phyloP scores from a whole-genome alignment of 192 early-diverging fungal species.

The Coemansia sp. region DNA sequence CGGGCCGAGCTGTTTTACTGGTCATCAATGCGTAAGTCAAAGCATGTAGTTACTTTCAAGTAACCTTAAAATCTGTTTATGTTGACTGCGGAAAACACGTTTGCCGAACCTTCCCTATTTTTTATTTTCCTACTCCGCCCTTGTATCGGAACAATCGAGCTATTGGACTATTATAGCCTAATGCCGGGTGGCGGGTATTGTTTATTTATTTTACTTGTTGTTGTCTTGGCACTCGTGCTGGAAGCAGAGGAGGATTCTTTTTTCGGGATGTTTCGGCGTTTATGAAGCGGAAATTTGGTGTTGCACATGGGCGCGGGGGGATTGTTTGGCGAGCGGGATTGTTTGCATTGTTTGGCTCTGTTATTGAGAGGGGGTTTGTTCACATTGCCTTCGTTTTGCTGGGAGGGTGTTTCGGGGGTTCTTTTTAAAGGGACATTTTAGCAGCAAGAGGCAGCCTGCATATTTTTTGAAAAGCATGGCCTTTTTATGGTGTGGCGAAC shows the following conservation, averaged over 20 bases:
- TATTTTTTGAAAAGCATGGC: too few relatives aligned
- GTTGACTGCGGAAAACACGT: background rate
- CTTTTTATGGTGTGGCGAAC: background rate
- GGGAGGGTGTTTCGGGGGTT: too few relatives aligned
- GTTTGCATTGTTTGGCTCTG: too few relatives aligned
- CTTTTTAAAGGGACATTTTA: too few relatives aligned
- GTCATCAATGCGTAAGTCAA: conserved; percentile 47
- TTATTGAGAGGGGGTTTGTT: background rate
- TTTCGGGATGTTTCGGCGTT: too few relatives aligned
- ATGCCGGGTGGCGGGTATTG: background rate
- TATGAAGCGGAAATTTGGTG: too few relatives aligned
- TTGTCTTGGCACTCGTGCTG: background rate
- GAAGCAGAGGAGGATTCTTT: too few relatives aligned
- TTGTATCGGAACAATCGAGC: background rate
- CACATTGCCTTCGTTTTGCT: too few relatives aligned
- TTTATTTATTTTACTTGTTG: conserved; percentile 1
- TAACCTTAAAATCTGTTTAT: background rate
- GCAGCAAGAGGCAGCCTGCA: too few relatives aligned
- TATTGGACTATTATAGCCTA: conserved; percentile 11
- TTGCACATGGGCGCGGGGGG: too few relatives aligned
- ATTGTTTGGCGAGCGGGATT: background rate
- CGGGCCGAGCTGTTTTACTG: conserved; percentile 49
- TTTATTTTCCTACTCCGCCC: background rate
- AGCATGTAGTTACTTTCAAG: background rate
- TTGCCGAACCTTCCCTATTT: background rate